Evolutionary conservation across 306 rosid genomes (phyloP), one percentile per base, ranked within the genome.

Genomic region (Sindora glabra): DNA sequence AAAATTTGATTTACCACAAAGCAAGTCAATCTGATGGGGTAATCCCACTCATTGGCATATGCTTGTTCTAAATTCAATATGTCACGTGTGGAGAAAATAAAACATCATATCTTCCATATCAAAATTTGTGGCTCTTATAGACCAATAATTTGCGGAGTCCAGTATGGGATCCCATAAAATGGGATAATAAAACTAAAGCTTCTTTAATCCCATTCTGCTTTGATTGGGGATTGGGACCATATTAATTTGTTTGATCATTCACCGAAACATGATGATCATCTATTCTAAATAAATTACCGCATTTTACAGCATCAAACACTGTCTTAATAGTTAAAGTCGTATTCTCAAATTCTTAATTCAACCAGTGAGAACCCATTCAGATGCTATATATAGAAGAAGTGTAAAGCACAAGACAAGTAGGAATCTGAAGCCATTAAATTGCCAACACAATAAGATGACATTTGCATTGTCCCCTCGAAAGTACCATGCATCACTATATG

Each of bases 111-210:
- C 65, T 38, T 40, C 24, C 36, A 18, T 18, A 21, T 59, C 54
- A 65, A 51, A 70, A 66, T 38, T 70, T 76, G 65, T 73, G 81
- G 40, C 65, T 24, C 11, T 57, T 37, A 22, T 55, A 29, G 57
- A 29, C 48, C 59, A 24, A 36, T 29, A 33, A 38, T 58, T 58
- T 45, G 39, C 65, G 51, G 49, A 37, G 56, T 55, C 32, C 57
- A 62, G 59, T 39, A 69, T 57, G 68, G 79, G 19, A 56, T 9
- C 64, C 64, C 27, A n/a, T 62, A 18, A 58, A 37, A 51, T 72
- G 67, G 56, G 44, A 11, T 14, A n/a, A n/a, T n/a, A 15, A 38
- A 68, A 17, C 17, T 34, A 29, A 29, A 29, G 8, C 7, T 45
- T 17, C 41, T n/a, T 27, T 29, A 6, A 1, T 9, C 34, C 34